Conservation (phyloP, 768 basidiomycete species). For the Hortiboletus campestris region DNA sequence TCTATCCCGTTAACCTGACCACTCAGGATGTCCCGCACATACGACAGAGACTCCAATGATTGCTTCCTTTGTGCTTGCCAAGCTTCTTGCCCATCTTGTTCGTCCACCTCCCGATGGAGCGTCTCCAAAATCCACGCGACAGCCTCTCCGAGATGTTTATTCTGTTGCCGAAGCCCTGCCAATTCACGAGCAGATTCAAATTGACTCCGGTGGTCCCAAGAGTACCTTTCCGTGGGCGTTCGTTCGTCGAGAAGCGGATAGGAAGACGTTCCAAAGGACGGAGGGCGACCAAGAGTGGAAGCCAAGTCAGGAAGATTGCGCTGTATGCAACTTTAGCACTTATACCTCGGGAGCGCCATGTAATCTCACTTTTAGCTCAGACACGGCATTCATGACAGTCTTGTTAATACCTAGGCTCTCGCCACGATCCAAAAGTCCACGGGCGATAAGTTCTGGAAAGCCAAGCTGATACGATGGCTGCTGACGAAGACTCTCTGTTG, state of each 20-base stretch:
- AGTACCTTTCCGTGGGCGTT: slow-evolving; percentile 53
- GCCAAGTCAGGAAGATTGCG: slow-evolving; percentile 86
- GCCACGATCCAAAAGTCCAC: slow-evolving; percentile 69
- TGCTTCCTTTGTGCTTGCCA: slow-evolving; percentile 49
- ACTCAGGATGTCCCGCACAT: slow-evolving; percentile 72
- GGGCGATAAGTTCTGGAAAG: slow-evolving; percentile 68
- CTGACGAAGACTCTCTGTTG: slow-evolving; percentile 38
- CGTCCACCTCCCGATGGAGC: slow-evolving; percentile 53
- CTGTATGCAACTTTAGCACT: slow-evolving; percentile 37
- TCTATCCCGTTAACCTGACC: slow-evolving; percentile 56
- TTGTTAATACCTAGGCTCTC: slow-evolving; percentile 85
- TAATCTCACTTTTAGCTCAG: slow-evolving; percentile 66
- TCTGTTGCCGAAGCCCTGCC: slow-evolving; percentile 48
- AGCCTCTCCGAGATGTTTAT: slow-evolving; percentile 65
- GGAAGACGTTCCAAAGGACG: slow-evolving; percentile 37
- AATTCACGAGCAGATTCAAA: slow-evolving; percentile 71
- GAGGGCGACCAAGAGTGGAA: slow-evolving; percentile 59
- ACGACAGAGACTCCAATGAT: slow-evolving; percentile 72
- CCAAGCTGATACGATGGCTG: slow-evolving; percentile 46
- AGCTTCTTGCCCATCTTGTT: slow-evolving; percentile 35
- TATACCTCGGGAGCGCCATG: neutral
- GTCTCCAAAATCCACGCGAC: slow-evolving; percentile 74
- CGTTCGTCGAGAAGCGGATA: slow-evolving; percentile 67
- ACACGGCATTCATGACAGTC: slow-evolving; percentile 76
- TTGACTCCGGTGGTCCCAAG: slow-evolving; percentile 69